phyloP scores from a whole-genome alignment of 2,329 filamentous ascomycete species.

The Orbilia ellipsospora region DNA sequence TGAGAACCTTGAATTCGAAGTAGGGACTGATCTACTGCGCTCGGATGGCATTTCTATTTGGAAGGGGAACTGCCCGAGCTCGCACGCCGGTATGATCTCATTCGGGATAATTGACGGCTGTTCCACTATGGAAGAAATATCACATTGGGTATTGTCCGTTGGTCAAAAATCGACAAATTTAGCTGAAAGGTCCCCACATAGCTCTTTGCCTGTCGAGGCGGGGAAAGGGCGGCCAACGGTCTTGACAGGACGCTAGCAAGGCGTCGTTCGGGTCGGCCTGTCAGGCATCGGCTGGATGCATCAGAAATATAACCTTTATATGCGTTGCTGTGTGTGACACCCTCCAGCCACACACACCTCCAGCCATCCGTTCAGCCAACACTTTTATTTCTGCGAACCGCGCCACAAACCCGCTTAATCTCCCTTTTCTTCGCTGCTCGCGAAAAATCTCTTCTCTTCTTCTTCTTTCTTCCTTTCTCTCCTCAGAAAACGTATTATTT shows the following conservation, averaged over 20 bases:
- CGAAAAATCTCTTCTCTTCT: conserved; percentile 23
- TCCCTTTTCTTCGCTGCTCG: conserved; percentile 4
- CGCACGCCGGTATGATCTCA: too few relatives aligned
- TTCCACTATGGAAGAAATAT: too few relatives aligned
- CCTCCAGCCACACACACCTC: not conserved
- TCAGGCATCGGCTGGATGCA: conserved; percentile 10
- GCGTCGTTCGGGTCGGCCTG: not conserved
- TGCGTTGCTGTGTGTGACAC: not conserved
- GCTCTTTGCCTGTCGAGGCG: too few relatives aligned
- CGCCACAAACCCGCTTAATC: conserved; percentile 4
- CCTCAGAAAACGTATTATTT: conserved; percentile 55
- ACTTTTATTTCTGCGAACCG: not conserved
- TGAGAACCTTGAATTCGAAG: too few relatives aligned
- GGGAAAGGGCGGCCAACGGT: not conserved
- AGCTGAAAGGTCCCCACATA: too few relatives aligned
- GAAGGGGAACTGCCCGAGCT: too few relatives aligned
- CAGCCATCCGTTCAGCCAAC: conserved; percentile 1
- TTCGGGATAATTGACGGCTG: too few relatives aligned
- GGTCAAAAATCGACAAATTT: too few relatives aligned
- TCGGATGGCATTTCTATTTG: too few relatives aligned
- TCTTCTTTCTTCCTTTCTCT: conserved; percentile 27
- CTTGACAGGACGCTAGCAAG: not conserved
- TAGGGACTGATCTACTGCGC: too few relatives aligned
- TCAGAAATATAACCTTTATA: not conserved
- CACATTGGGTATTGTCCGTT: too few relatives aligned